Percentiles rank a stretch among this genome's conserved stretches.
Evolutionary conservation across 116 monocot species (phyloP).

Genomic region (Cymodocea nodosa): DNA sequence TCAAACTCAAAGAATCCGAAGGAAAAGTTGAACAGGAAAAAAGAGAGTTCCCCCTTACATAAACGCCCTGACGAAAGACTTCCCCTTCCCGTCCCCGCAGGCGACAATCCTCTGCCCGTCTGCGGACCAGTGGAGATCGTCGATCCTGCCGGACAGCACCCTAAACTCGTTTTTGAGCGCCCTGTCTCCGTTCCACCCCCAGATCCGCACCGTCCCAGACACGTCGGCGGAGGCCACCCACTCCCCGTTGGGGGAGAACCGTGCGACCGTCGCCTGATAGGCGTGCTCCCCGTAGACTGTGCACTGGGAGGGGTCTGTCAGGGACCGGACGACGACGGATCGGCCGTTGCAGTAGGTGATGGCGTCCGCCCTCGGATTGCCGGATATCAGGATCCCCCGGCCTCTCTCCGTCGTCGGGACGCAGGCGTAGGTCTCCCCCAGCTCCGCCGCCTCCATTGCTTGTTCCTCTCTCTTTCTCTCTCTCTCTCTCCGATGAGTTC

Average conservation of each 20-base stretch:
- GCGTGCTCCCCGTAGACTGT: constrained; percentile 78
- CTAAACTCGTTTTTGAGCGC: constrained; percentile 95
- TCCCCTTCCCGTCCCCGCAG: constrained; percentile 87
- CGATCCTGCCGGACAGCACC: constrained; percentile 74
- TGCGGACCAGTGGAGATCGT: constrained; percentile 94
- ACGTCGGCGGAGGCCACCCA: constrained; percentile 95
- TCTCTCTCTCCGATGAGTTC: too few relatives aligned
- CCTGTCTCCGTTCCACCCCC: constrained; percentile 84
- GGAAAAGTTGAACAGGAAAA: neutral
- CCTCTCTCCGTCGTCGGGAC: constrained; percentile 82
- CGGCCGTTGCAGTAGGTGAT: constrained; percentile 83
- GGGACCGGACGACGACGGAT: constrained; percentile 69
- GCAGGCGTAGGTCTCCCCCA: constrained; percentile 79
- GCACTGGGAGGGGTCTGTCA: constrained; percentile 43
- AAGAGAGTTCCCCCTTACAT: constrained; percentile 36
- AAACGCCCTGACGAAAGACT: constrained; percentile 87
- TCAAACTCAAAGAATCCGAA: too few relatives aligned
- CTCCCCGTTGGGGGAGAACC: constrained; percentile 97
- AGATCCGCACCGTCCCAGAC: constrained; percentile 79
- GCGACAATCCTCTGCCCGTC: constrained; percentile 81
- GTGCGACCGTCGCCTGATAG: constrained; percentile 64
- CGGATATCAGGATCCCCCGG: constrained; percentile 88
- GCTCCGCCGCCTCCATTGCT: constrained; percentile 50
- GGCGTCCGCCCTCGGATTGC: constrained; percentile 57
- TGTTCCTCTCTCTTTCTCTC: too few relatives aligned